Percentiles rank a stretch among this genome's conserved stretches.
These are phyloP conservation scores for Fusarium sp. DNA, from an alignment of 2,329 filamentous ascomycete genomes.

Conservation along the genomic window DNA sequence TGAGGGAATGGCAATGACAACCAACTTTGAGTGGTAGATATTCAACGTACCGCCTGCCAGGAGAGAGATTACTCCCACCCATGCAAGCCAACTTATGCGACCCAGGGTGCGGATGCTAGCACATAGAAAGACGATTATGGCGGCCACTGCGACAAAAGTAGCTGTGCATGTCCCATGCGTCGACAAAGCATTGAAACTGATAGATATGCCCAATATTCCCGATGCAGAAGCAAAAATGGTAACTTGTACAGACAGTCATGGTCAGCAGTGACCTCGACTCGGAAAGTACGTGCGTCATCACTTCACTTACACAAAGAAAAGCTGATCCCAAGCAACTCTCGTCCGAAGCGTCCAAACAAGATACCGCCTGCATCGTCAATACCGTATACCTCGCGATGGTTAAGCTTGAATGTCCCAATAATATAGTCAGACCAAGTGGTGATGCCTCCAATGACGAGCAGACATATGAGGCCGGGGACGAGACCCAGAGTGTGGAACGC, in stretches of 20 bases:
- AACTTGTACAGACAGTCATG: background rate
- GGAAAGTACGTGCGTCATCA: no score
- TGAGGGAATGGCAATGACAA: background rate
- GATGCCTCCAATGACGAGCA: conserved; percentile 51
- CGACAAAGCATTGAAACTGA: conserved; percentile 51
- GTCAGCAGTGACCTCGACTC: background rate
- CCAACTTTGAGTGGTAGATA: no score
- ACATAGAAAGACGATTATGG: conserved; percentile 41
- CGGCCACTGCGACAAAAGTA: conserved; percentile 49
- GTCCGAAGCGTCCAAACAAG: conserved; percentile 57
- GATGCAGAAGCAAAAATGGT: conserved; percentile 33
- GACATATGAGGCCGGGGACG: conserved; percentile 55
- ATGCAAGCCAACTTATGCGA: conserved; percentile 45
- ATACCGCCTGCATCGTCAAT: conserved; percentile 61
- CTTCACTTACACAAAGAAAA: conserved; percentile 45
- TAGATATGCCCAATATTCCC: conserved; percentile 45
- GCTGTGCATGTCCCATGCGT: conserved; percentile 51
- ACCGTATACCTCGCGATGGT: conserved; percentile 59
- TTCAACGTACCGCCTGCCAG: conserved; percentile 12
- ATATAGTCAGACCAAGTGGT: conserved; percentile 60
- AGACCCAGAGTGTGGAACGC: conserved; percentile 56
- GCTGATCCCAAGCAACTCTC: conserved; percentile 50
- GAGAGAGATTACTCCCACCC: conserved; percentile 35
- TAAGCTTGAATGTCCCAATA: conserved; percentile 59
- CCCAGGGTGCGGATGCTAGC: conserved; percentile 46